Evolutionary conservation across 2,329 filamentous ascomycete genomes (phyloP), one percentile per base, ranked within the genome.

Genomic region (Beauveria rudraprayagi): DNA sequence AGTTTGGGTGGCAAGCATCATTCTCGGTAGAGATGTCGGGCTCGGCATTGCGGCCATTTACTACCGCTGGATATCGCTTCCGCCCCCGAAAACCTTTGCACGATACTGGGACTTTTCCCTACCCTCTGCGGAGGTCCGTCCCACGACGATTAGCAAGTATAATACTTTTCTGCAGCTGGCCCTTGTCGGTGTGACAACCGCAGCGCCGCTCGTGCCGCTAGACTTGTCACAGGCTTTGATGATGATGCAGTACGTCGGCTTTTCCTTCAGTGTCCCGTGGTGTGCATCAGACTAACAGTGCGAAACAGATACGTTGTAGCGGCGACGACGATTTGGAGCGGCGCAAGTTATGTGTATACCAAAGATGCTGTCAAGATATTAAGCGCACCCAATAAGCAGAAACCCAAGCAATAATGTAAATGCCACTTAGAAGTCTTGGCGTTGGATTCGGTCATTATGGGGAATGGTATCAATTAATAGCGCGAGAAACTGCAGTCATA

Each of bases 61-160:
- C 78, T 97, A 94, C 74, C 88, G 94, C 65, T 97, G 91, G 84
- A 95, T 97, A 66, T 95, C 91, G 2, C 82, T 99, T 6, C 94
- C 94, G 0, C 87, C 90, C 0, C 94, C 94, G 1, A 97, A 97
- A 76, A 97, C 94, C 0, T 90, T 97, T 74, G 77, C 83, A 19
- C 81, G 94, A 19, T 99, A 97, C 75, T 99, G 94, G 94, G 94
- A 99, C 75, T 97, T 99, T 71, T 93, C 90, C 3, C 82, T 99
- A 16, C 94, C 91, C 2, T 90, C 87, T 44, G 91, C 91, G 3
- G 90, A 94, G 74, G 91, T 95, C 6, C 88, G 85, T 63, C 91
- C 91, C 1, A 94, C 91, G 0, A 88, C 83, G 1, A 90, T 95
- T 64, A 92, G 88, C 75, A 95, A 95, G 78, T 87, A 92, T 74